Conservation (phyloP, 805 yeast genomes). For the Lipomyces chichibuensis region DNA sequence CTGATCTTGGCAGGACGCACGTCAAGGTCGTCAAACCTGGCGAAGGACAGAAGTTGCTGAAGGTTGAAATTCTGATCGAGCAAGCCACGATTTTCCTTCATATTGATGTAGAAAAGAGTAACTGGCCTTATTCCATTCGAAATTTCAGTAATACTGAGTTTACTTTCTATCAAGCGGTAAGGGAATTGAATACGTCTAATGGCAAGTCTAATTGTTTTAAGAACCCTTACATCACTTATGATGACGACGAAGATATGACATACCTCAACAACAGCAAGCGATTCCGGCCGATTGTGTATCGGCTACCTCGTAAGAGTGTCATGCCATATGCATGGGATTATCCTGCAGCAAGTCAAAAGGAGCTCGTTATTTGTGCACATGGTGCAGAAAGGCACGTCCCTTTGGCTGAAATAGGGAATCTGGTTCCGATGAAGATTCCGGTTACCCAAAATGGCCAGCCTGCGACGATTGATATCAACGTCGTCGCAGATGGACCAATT, state of each 20-base stretch:
- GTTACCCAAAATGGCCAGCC: slow-evolving; percentile 46
- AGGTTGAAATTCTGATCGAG: slow-evolving; percentile 76
- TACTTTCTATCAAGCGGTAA: slow-evolving; percentile 73
- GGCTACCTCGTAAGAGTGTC: slow-evolving; percentile 83
- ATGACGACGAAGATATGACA: slow-evolving; percentile 61
- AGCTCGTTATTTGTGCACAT: slow-evolving; percentile 69
- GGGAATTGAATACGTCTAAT: not conserved
- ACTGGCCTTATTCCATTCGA: slow-evolving; percentile 92
- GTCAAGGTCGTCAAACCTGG: slow-evolving; percentile 67
- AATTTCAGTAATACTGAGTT: slow-evolving; percentile 90
- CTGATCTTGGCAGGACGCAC: slow-evolving; percentile 80
- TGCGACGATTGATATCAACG: slow-evolving; percentile 73
- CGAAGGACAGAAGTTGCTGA: slow-evolving; percentile 64
- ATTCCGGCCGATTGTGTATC: slow-evolving; percentile 78
- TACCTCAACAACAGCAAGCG: slow-evolving; percentile 20
- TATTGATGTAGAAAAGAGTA: slow-evolving; percentile 67
- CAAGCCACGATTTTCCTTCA: slow-evolving; percentile 79
- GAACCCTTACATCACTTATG: slow-evolving; percentile 38
- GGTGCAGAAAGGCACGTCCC: slow-evolving; percentile 78
- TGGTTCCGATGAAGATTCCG: slow-evolving; percentile 82
- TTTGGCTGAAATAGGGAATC: slow-evolving; percentile 88
- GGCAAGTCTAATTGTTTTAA: not conserved
- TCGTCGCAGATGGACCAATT: slow-evolving; percentile 94
- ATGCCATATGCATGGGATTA: slow-evolving; percentile 99
- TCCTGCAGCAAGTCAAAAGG: slow-evolving; percentile 87